phyloP scores from a whole-genome alignment of 2,329 filamentous ascomycete species.

The Fusarium incarnatum region DNA sequence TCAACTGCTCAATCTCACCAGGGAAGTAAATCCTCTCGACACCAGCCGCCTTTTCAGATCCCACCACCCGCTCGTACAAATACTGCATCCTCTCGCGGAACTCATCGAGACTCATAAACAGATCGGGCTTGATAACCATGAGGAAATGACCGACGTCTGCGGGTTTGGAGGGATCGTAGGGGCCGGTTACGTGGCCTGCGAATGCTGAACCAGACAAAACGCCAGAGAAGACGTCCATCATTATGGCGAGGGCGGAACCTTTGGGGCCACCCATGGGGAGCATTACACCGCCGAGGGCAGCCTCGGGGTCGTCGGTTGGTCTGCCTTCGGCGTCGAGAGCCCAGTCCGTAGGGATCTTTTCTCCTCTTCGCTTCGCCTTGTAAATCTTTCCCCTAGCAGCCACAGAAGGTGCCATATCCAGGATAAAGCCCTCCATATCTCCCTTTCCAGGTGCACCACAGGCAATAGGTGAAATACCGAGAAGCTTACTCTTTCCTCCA shows the following conservation, averaged over 20 bases:
- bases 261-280: conserved; percentile 88
- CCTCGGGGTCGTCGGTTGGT: conserved; percentile 76
- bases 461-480: conserved; percentile 80
- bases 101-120: conserved; percentile 77
- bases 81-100: conserved; percentile 72
- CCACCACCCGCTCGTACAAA: conserved; percentile 65
- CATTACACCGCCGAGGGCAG: conserved; percentile 82
- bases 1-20: conserved; percentile 70
- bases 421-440: conserved; percentile 68
- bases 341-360: conserved; percentile 79
- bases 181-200: conserved; percentile 79
- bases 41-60: conserved; percentile 64
- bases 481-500: conserved; percentile 74
- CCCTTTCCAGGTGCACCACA: conserved; percentile 76
- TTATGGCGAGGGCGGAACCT: conserved; percentile 79
- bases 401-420: conserved; percentile 80
- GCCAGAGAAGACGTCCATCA: conserved; percentile 92
- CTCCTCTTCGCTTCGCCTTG: conserved; percentile 74
- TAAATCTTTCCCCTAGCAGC: conserved; percentile 79
- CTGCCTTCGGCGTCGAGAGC: conserved; percentile 77
- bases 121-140: conserved; percentile 77
- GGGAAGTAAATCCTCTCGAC: conserved; percentile 71
- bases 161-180: conserved; percentile 76
- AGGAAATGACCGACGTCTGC: conserved; percentile 82
- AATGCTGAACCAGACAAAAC: conserved; percentile 82